Evolutionary conservation across 2,329 filamentous ascomycete genomes (phyloP).

Genomic region (Lasiodiplodia gonubiensis): DNA sequence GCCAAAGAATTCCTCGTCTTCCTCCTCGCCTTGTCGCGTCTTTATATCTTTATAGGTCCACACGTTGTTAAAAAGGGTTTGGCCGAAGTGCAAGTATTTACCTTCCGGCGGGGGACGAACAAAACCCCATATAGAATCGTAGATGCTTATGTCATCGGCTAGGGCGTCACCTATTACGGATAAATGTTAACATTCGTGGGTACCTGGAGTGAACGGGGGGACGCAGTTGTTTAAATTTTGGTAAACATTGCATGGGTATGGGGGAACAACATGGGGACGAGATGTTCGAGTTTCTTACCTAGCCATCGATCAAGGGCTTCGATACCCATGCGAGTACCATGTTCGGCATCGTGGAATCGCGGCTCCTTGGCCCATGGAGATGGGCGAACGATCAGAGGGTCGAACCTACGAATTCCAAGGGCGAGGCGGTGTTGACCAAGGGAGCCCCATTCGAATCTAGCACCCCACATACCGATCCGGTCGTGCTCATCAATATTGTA

Average conservation of each 20-base stretch:
- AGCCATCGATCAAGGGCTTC: not conserved
- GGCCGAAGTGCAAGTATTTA: not conserved
- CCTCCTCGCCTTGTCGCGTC: not conserved
- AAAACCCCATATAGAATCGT: no score
- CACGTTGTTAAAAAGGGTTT: not conserved
- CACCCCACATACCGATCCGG: not conserved
- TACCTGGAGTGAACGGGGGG: no score
- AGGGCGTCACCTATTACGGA: no score
- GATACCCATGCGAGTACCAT: not conserved
- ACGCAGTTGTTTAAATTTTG: not conserved
- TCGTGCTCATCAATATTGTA: not conserved
- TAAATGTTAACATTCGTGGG: no score
- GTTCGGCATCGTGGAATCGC: not conserved
- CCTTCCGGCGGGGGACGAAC: no score
- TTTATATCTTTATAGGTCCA: not conserved
- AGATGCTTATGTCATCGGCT: no score
- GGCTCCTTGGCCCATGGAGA: not conserved
- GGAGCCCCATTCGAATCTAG: slow-evolving; percentile 12
- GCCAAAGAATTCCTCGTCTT: not conserved
- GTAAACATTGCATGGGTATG: no score
- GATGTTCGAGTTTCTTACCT: not conserved
- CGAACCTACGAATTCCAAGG: slow-evolving; percentile 9
- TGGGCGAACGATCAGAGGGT: not conserved
- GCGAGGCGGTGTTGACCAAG: slow-evolving; percentile 7
- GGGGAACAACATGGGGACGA: no score